Evolutionary conservation across 164 flowering plant genomes (phyloP).

Genomic region (Pachysandra terminalis): DNA sequence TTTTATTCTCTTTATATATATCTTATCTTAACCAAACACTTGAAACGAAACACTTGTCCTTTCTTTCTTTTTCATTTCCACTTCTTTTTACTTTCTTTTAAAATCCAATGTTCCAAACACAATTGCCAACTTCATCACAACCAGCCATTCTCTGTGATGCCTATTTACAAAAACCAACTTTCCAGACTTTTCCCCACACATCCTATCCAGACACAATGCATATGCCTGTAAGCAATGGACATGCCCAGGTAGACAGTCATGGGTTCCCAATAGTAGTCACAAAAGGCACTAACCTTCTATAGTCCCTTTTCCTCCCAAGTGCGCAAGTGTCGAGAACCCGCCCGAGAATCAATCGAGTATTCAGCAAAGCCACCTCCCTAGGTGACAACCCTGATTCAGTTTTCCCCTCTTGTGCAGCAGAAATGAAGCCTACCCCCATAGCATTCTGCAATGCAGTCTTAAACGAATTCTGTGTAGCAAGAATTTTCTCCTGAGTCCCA

Average conservation of each 20-base stretch:
- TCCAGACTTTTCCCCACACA: background rate
- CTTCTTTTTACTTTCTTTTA: too few relatives aligned
- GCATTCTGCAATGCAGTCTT: constrained; percentile 75
- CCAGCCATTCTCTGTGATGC: background rate
- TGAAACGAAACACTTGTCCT: too few relatives aligned
- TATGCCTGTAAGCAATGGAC: too few relatives aligned
- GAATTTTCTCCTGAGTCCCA: constrained; percentile 64
- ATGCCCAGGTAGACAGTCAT: constrained; percentile 1
- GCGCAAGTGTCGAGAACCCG: constrained; percentile 84
- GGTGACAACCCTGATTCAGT: constrained; percentile 51
- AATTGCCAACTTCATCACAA: too few relatives aligned
- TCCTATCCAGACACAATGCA: background rate
- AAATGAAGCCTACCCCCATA: constrained; percentile 30
- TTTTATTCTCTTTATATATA: too few relatives aligned
- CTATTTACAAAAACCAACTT: background rate
- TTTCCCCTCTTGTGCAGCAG: constrained; percentile 33
- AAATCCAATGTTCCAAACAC: too few relatives aligned
- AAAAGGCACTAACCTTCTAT: constrained; percentile 83
- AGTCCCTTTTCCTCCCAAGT: constrained; percentile 86
- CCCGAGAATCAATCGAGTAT: constrained; percentile 85
- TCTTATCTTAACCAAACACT: too few relatives aligned
- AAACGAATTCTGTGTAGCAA: constrained; percentile 78
- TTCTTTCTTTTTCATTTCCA: too few relatives aligned
- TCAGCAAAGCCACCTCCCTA: constrained; percentile 82
- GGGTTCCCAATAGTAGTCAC: constrained; percentile 56